Percentiles rank a stretch among this genome's conserved stretches.
Conservation (phyloP, 345 rosid species). For the Salix dunnii region DNA sequence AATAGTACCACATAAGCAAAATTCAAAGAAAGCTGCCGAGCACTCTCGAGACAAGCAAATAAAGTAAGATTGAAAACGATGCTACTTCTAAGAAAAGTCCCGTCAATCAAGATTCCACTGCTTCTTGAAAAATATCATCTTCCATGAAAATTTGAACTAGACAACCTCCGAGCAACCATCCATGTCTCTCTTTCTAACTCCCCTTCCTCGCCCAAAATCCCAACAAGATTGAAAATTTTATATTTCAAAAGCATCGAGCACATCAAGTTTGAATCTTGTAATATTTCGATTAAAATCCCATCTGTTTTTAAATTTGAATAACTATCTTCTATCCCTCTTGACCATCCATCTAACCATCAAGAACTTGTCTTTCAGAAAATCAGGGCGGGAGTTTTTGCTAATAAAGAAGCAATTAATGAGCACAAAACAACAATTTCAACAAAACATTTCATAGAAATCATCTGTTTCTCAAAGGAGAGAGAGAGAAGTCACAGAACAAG, state of each 20-base stretch:
- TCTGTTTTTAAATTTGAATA: neutral
- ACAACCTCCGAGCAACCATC: neutral
- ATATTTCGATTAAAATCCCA: neutral
- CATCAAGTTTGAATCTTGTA: neutral
- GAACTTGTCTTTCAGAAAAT: neutral
- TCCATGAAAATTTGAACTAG: neutral
- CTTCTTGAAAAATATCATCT: neutral
- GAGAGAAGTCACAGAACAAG: neutral
- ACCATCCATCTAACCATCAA: neutral
- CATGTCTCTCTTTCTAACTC: neutral
- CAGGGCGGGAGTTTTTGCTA: neutral
- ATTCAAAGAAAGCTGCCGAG: neutral
- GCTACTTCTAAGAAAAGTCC: neutral
- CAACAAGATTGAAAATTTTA: neutral
- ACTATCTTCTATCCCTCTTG: neutral
- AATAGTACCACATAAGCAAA: constrained; percentile 4
- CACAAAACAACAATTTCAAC: neutral
- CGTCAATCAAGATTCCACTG: neutral
- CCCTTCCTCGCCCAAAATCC: neutral
- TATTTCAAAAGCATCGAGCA: neutral
- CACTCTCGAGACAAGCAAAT: neutral
- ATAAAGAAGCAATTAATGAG: neutral
- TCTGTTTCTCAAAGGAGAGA: neutral
- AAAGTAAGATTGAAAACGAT: neutral
- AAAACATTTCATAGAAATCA: neutral